Base-by-base conservation (phyloP, 495 filamentous ascomycete species). In the Aspergillus olivimuriae region DNA sequence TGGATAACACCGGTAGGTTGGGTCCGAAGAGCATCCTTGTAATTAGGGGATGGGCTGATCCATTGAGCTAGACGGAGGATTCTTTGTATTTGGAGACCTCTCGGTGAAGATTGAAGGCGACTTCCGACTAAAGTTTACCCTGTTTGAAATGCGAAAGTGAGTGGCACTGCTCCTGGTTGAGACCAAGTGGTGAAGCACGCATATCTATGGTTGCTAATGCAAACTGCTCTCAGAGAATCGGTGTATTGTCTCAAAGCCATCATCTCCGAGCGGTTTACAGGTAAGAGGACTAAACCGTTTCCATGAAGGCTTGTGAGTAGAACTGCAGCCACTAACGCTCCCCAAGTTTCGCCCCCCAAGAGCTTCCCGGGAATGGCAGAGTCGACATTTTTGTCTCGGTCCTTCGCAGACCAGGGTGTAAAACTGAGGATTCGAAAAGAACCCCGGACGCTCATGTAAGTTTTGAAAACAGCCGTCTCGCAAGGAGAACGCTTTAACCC, bases 21-120 rank as follows among this genome's bases (percentile, higher is more conserved):
- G 28, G 35, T 47, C 15, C 18, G 24, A 20, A 22, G n/a, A n/a
- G n/a, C n/a, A n/a, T n/a, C n/a, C n/a, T n/a, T n/a, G n/a, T n/a
- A n/a, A n/a, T n/a, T n/a, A n/a, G n/a, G n/a, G n/a, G n/a, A n/a
- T n/a, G n/a, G n/a, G n/a, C n/a, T n/a, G n/a, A n/a, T n/a, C n/a
- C n/a, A n/a, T n/a, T n/a, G n/a, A n/a, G n/a, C 22, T 55, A 77
- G 91, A 96, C 73, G 90, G 89, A 10, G 89, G 86, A 2, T 98
- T 94, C 69, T 97, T 98, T 48, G 86, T 97, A n/a, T 97, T 95
- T 65, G 86, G 86, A 4, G 92, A 98, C 61, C 68, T 98, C 14
- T 95, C 91, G 0, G 80, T 94, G 19, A 84, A 86, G 60, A 72
- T 85, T 15, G 84, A 88, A 50, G 92, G 92, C 18, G 74, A 75